Percentiles rank a stretch among this genome's conserved stretches.
Evolutionary conservation across 805 yeast genomes (phyloP).

Genomic region (Komagataella pseudopastoris): DNA sequence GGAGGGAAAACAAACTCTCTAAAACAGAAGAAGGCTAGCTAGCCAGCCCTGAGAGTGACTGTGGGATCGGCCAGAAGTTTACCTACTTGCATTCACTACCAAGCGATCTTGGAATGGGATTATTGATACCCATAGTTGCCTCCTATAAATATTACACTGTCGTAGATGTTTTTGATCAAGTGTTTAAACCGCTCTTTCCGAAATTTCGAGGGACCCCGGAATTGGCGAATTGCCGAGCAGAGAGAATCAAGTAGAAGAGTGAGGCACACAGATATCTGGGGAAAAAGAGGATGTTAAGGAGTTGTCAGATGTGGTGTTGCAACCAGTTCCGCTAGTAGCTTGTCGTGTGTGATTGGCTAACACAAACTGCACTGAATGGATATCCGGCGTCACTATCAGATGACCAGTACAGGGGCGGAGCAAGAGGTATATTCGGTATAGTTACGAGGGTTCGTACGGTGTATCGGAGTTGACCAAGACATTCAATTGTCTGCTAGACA

Average conservation of each 20-base stretch:
- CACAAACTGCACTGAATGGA: too few relatives aligned
- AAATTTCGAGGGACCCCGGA: background rate
- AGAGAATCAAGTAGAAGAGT: background rate
- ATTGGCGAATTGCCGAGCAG: background rate
- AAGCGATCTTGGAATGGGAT: slow-evolving; percentile 88
- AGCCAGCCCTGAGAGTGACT: background rate
- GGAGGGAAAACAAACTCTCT: slow-evolving; percentile 1
- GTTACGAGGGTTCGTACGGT: too few relatives aligned
- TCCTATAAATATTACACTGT: background rate
- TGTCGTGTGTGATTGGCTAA: too few relatives aligned
- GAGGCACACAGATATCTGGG: background rate
- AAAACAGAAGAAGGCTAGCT: background rate
- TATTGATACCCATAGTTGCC: slow-evolving; percentile 59
- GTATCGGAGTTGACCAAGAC: too few relatives aligned
- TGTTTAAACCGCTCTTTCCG: background rate
- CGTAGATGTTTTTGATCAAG: background rate
- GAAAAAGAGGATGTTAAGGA: background rate
- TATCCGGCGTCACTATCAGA: too few relatives aligned
- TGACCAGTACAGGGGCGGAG: too few relatives aligned
- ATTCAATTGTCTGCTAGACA: too few relatives aligned
- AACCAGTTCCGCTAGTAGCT: too few relatives aligned
- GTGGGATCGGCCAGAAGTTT: background rate
- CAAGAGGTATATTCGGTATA: too few relatives aligned
- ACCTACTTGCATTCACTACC: slow-evolving; percentile 77
- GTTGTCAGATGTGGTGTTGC: background rate